Base-by-base conservation (phyloP, 2,329 filamentous ascomycete genomes). In the Cadophora gregata region DNA sequence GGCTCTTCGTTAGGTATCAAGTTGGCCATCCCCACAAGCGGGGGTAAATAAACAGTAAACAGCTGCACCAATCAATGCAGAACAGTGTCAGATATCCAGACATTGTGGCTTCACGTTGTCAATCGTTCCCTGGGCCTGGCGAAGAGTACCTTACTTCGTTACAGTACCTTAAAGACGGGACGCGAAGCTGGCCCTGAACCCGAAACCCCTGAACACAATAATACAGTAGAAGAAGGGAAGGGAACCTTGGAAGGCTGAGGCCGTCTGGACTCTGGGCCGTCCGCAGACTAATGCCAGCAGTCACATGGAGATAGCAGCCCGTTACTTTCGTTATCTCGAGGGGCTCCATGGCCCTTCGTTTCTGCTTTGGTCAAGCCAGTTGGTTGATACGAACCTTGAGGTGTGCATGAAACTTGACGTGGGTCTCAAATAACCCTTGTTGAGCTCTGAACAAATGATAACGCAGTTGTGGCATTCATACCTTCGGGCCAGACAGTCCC, bases 371-470 rank as follows among this genome's bases (percentile, higher is more conserved):
- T 29, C n/a, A 47, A 29, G 53, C 3, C 29, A 38, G 14, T 21
- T 14, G 19, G 14, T 21, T 14, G 19, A 58, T 58, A n/a, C 33
- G 29, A 38, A 19, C 27, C 24, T 47, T 59, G n/a, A n/a, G n/a
- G 29, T 6, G 25, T 59, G 56, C 58, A 60, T 60, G 58, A 60
- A 60, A 60, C 38, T 60, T 60, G 19, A 60, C 58, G 58, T 60
- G 58, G 58, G 58, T 47, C 58, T 60, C 27, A 9, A 29, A 47
- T 16, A 53, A 53, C 47, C 63, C 56, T 65, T 48, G 55, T 33
- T 65, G 58, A 24, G 36, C 47, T 60, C 47, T 31, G 36, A 60
- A 53, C 31, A 60, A 60, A 53, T 60, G 38, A 55, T 50, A 31
- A 48, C 63, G 62, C 63, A 60, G 53, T 53, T 47, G 53, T 24